A percentile compares a stretch with the other conserved stretches of the same genome.
phyloP scores from a whole-genome alignment of 306 rosid genomes.

The Pachyrhizus erosus region DNA sequence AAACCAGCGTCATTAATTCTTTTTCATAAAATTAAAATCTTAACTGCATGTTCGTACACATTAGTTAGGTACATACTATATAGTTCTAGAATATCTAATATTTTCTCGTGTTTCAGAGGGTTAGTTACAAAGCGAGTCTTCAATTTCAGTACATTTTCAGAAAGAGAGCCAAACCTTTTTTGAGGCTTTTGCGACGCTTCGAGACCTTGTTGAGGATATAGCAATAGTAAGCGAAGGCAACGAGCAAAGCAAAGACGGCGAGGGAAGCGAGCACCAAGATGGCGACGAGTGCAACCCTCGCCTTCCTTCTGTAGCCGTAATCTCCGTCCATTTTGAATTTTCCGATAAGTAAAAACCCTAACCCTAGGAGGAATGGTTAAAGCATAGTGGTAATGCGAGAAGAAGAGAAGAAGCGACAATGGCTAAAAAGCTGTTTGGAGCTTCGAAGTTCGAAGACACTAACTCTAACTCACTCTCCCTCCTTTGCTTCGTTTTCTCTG shows the following conservation, averaged over 20 bases:
- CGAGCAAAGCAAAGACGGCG: slow-evolving; percentile 70
- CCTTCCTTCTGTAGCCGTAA: slow-evolving; percentile 64
- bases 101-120: not conserved
- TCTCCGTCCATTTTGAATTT: slow-evolving; percentile 61
- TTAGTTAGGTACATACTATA: not conserved
- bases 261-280: slow-evolving; percentile 76
- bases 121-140: not conserved
- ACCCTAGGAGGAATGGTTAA: not conserved
- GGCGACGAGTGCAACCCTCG: slow-evolving; percentile 57
- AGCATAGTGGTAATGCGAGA: not conserved
- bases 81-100: not conserved
- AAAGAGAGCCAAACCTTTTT: slow-evolving; percentile 49
- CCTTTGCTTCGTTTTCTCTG: slow-evolving; percentile 42
- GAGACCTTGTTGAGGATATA: slow-evolving; percentile 79
- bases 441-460: slow-evolving; percentile 41
- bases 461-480: slow-evolving; percentile 33
- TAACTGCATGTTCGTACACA: not conserved
- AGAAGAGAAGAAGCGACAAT: slow-evolving; percentile 23
- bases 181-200: slow-evolving; percentile 55
- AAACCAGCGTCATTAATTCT: not conserved
- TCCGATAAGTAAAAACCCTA: slow-evolving; percentile 8
- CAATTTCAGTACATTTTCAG: not conserved
- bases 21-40: not conserved
- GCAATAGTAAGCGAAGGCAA: slow-evolving; percentile 88
- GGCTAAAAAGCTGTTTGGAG: slow-evolving; percentile 13